Base-by-base conservation (phyloP, 768 basidiomycete species). In the Tephrocybe sp. region DNA sequence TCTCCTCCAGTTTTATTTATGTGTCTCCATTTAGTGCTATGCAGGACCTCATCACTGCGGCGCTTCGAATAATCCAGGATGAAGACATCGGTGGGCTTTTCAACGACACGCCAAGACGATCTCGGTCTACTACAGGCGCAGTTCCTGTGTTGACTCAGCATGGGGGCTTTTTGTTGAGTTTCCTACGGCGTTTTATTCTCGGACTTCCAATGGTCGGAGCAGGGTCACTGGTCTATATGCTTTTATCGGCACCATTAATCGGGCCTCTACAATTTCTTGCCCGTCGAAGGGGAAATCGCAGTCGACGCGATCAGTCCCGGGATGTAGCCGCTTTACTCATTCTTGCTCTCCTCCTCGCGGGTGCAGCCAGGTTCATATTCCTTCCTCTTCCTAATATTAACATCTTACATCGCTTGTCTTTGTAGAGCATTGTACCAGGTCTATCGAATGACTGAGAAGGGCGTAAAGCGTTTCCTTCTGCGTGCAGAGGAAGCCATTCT, bases 401-500 rank as follows among this genome's bases (percentile, higher is more conserved):
- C 45, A 39, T 34, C 37, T 46, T 54, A 45, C 48, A 28, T 59
- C 53, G 52, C 32, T 55, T 40, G 41, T 47, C 48, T 45, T 49
- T 38, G 33, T 51, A 92, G 90, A 59, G 86, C 90, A 10, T 61
- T 92, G 25, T 80, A 77, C 61, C 78, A 86, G 56, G 85, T 91
- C 2, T 92, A 90, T 64, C 67, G 72, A 48, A 61, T 85, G 26
- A 90, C 87, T 1, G 76, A 86, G 61, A 71, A 62, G 30, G 60
- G 79, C 26, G 78, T 85, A 1, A 82, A 85, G 60, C 75, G 81
- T 20, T 48, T 86, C 18, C 72, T 92, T 28, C 71, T 82, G 8
- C 80, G 85, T 26, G 89, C 89, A 3, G 90, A 92, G 62, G 85
- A 90, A 65, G 85, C 83, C 2, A 91, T 92, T 53, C 70, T 92